A percentile compares a stretch with the other conserved stretches of the same genome.
phyloP scores from a whole-genome alignment of 2,329 filamentous ascomycete species.

The Emmonsia crescens region DNA sequence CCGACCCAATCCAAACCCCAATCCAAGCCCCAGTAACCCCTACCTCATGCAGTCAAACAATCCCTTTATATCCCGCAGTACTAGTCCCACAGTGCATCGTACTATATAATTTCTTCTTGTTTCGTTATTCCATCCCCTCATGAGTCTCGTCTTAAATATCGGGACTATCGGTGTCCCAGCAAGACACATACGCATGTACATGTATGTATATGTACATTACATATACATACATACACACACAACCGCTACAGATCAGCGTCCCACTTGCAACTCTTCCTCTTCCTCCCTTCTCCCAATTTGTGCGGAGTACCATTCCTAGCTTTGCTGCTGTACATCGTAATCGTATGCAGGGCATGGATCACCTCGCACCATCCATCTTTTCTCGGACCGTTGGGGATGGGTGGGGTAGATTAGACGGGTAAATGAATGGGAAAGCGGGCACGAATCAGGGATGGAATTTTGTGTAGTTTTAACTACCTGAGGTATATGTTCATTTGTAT shows the following conservation, averaged over 20 bases:
- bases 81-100: too few species aligned
- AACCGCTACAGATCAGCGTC: not conserved
- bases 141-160: not conserved
- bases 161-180: not conserved
- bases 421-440: not conserved
- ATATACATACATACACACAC: not conserved
- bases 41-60: not conserved
- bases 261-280: not conserved
- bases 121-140: not conserved
- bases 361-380: not conserved
- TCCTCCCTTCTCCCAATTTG: not conserved
- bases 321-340: not conserved
- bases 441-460: not conserved
- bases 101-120: not conserved
- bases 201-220: not conserved
- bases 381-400: not conserved
- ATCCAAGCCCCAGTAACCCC: too few species aligned
- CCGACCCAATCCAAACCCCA: not conserved
- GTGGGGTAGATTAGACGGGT: not conserved
- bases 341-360: not conserved
- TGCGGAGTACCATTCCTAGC: not conserved
- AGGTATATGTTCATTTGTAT: not conserved
- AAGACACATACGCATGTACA: not conserved
- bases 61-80: not conserved
- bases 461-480: not conserved